Base-by-base conservation (phyloP, 495 filamentous ascomycete genomes). In the Hypoxylon crocopeplum region DNA sequence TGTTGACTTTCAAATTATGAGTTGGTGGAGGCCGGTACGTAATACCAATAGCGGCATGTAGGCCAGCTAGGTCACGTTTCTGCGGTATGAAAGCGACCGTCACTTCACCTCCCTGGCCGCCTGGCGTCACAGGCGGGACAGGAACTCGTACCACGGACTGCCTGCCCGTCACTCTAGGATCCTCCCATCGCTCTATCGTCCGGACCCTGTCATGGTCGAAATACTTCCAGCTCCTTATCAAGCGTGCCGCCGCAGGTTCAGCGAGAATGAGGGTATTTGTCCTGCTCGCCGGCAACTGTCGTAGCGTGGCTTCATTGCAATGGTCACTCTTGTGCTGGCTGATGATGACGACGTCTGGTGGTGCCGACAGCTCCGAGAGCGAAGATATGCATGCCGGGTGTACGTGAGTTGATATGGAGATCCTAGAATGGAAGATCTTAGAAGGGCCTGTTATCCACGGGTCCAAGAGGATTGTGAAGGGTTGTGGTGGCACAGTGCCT, bases 301-400 rank as follows among this genome's bases (percentile, higher is more conserved):
- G 79, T 13, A 91, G 70, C 1, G 88, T 90, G 30, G 80, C 79
- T 66, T 86, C 75, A 60, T 90, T 83, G 69, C 87, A 90, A 59
- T 91, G 88, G 56, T 89, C 87, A 2, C 78, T 79, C 64, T 88
- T 89, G 53, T 83, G 75, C 62, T 91, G 88, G n/a, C 81, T 85
- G 27, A 90, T 78, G 46, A 92, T 72, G 45, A 91, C 80, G 7
- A 90, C 56, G 61, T 90, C 84, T 4, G 85, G 86, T 12, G 56
- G 57, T 44, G 81, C 74, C 0, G 80, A 75, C 11, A 92, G 75
- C 16, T 90, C 81, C 1, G 72, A 68, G 5, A 91, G 74, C 6
- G 86, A 84, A 3, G 74, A 71, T 47, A 90, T 77, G 61, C 80
- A 85, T 20, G 85, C 75, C 39, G 73, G 70, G n/a, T 72, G 57